Base-by-base conservation (phyloP, 257 asterid species). In the Gardenia jasminoides region DNA sequence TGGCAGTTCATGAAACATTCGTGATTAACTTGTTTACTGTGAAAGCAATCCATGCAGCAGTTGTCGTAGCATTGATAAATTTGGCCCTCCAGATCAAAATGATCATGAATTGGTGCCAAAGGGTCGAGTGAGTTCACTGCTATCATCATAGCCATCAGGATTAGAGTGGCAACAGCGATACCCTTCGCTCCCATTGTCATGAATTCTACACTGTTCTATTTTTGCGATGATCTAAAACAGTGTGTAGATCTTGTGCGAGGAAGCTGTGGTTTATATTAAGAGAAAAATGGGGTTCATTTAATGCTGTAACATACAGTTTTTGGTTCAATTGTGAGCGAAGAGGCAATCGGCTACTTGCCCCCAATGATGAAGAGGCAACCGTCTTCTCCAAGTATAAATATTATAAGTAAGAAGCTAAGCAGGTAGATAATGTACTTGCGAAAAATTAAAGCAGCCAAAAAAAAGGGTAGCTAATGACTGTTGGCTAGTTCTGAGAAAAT, bases 71-170 rank as follows among this genome's bases (percentile, higher is more conserved):
- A 75, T 43, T 41, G 71, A n/a, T 26, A 1, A 47, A 41, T 41
- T 0, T 41, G 41, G 7, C 5, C 7, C n/a, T 6, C 7, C 64
- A 20, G 20, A 4, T 5, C 7, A 0, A 19, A 22, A 56, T 19
- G 33, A 24, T 61, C 31, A 61, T 1, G 28, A 61, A n/a, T 3
- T 24, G 31, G 30, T 59, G 12, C 15, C 31, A 24, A 9, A 1
- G 6, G 66, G 1, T 59, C 15, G 9, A 41, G 59, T 1, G 79
- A 41, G 9, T 61, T 41, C 64, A 69, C 79, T 2, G 70, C n/a
- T 15, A 61, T 75, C 44, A 65, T 10, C 71, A 61, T 75, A 13
- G 44, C 44, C 79, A 61, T 59, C 11, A 75, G 9, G 22, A 75
- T 1, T 0, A 75, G n/a, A 31, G 71, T 46, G 36, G 79, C 71